Evolutionary conservation across 2,329 filamentous ascomycete genomes (phyloP).

Genomic region (Tolypocladium ovalisporum): DNA sequence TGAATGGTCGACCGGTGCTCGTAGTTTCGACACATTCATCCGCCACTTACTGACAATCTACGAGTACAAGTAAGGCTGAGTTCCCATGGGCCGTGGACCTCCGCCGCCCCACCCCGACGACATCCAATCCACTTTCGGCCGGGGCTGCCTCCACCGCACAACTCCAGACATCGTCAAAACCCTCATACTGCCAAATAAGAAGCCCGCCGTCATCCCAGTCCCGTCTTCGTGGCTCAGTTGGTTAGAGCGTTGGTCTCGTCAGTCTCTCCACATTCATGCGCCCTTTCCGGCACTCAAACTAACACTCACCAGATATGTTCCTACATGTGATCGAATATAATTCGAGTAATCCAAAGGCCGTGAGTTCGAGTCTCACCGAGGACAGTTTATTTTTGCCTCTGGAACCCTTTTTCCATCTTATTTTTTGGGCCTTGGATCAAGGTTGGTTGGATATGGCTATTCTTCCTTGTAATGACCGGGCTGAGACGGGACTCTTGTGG

Average conservation of each 20-base stretch:
- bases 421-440: neutral
- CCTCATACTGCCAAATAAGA: neutral
- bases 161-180: neutral
- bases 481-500: no score
- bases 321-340: conserved; percentile 15
- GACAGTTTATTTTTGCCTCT: conserved; percentile 15
- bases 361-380: conserved; percentile 39
- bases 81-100: no score
- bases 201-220: neutral
- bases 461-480: no score
- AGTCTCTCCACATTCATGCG: conserved; percentile 8
- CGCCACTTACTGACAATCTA: no score
- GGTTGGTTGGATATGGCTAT: no score
- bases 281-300: conserved; percentile 1
- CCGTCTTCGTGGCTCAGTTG: neutral
- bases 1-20: no score
- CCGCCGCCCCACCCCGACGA: no score
- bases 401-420: neutral
- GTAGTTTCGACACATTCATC: no score
- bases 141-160: neutral
- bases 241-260: neutral
- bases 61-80: no score
- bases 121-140: neutral
- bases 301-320: neutral
- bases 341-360: conserved; percentile 29